Percentiles rank a stretch among this genome's conserved stretches.
These are phyloP conservation scores for Helicocarpus griseus DNA, from an alignment of 2,329 filamentous ascomycete genomes.

Conservation along the genomic window DNA sequence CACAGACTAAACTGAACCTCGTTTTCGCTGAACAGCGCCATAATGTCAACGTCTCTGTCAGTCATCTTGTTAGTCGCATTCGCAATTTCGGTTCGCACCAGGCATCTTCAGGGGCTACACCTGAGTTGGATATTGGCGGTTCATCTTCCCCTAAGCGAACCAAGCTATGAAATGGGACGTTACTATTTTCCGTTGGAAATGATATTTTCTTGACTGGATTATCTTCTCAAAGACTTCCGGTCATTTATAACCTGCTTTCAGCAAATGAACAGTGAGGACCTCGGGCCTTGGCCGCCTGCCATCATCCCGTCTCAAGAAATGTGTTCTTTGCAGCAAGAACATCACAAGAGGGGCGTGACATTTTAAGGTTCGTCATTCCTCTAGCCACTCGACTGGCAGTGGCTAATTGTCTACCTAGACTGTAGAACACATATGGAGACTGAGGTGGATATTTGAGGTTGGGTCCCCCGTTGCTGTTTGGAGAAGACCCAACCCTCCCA, in stretches of 20 bases:
- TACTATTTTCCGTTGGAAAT: not conserved
- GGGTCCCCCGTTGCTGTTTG: too few relatives aligned
- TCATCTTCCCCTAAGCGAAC: constrained; percentile 11
- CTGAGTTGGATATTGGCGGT: constrained; percentile 10
- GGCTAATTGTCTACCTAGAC: not conserved
- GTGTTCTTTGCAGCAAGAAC: not conserved
- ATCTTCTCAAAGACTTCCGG: too few relatives aligned
- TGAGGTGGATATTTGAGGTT: not conserved
- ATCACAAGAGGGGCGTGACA: not conserved
- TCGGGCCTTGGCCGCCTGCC: not conserved
- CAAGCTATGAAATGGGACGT: constrained; percentile 5
- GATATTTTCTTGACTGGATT: too few relatives aligned
- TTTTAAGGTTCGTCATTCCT: not conserved
- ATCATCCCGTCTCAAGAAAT: not conserved
- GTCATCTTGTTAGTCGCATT: constrained; percentile 25
- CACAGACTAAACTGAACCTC: constrained; percentile 26
- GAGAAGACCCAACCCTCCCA: too few relatives aligned
- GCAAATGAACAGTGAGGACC: not conserved
- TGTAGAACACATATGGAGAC: not conserved
- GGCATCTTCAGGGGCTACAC: constrained; percentile 6
- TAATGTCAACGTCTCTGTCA: constrained; percentile 24
- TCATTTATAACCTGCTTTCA: not conserved
- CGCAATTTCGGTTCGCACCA: constrained; percentile 15
- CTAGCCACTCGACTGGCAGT: not conserved
- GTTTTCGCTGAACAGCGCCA: constrained; percentile 27